Evolutionary conservation across 108 stramenopile genomes (phyloP).

Genomic region (Schizochytrium sp.): DNA sequence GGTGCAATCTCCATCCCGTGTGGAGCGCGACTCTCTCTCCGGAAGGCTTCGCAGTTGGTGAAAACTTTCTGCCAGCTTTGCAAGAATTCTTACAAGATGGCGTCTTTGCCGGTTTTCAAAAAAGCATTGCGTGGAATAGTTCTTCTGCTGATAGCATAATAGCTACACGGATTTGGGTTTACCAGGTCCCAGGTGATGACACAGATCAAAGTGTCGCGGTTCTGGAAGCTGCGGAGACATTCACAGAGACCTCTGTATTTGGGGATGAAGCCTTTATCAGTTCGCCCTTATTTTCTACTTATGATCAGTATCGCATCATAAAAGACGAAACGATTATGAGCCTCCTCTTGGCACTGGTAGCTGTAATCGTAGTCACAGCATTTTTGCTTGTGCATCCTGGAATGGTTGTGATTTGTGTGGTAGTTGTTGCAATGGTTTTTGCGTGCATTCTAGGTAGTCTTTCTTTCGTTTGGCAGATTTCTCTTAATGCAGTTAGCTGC

Average conservation of each 20-base stretch:
- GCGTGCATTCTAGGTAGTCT: slow-evolving; percentile 3
- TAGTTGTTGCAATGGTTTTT: slow-evolving; percentile 25
- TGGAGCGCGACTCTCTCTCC: slow-evolving; percentile 8
- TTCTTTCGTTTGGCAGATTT: neutral
- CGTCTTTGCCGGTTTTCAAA: neutral
- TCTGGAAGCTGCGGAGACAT: neutral
- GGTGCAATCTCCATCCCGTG: neutral
- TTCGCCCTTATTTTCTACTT: neutral
- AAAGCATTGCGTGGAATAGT: neutral
- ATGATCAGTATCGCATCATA: slow-evolving; percentile 46
- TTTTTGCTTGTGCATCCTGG: slow-evolving; percentile 18
- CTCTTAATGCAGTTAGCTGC: slow-evolving; percentile 35
- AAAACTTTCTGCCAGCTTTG: neutral
- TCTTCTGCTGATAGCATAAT: neutral
- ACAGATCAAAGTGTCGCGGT: neutral
- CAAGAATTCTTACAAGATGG: neutral
- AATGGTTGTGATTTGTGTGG: slow-evolving; percentile 14
- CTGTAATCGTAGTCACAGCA: slow-evolving; percentile 6
- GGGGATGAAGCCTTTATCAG: neutral
- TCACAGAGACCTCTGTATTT: neutral
- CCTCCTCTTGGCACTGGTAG: neutral
- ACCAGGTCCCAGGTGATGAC: neutral
- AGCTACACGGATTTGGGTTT: neutral
- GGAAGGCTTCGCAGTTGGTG: neutral
- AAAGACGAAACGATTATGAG: slow-evolving; percentile 9